These are phyloP conservation scores for Protomyces arabidopsidicola DNA, from an alignment of 1,139 yeast species.

Conservation along the genomic window DNA sequence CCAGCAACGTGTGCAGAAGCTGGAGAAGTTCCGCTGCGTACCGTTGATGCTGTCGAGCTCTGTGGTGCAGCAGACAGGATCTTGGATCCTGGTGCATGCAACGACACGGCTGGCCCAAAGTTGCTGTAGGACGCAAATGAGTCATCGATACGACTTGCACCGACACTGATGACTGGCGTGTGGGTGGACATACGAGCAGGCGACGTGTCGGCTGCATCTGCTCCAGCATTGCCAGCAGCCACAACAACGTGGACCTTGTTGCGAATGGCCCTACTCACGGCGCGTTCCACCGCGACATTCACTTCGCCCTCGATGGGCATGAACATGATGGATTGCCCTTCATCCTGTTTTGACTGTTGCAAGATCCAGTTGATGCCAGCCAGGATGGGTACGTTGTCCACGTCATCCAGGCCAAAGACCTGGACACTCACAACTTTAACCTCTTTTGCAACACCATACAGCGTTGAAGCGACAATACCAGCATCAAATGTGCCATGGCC, in stretches of 20 bases:
- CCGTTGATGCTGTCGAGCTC: background rate
- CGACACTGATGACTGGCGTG: background rate
- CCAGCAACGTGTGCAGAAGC: background rate
- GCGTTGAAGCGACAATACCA: background rate
- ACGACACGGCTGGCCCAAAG: background rate
- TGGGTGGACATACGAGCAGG: background rate
- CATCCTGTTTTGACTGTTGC: background rate
- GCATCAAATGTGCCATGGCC: background rate
- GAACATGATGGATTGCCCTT: background rate
- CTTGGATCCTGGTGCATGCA: background rate
- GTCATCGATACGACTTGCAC: background rate
- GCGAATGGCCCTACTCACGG: background rate
- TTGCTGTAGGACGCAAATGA: background rate
- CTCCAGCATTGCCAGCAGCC: background rate
- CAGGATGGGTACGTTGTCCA: background rate
- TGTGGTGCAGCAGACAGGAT: background rate
- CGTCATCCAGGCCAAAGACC: background rate
- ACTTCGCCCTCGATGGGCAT: background rate
- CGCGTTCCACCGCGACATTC: background rate
- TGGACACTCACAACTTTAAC: background rate
- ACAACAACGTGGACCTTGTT: background rate
- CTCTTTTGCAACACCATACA: background rate
- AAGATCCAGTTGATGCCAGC: background rate
- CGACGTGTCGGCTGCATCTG: background rate
- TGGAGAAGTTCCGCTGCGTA: background rate